Percentiles rank a stretch among this genome's conserved stretches.
Conservation (phyloP, 768 basidiomycete genomes). For the Russula earlei region DNA sequence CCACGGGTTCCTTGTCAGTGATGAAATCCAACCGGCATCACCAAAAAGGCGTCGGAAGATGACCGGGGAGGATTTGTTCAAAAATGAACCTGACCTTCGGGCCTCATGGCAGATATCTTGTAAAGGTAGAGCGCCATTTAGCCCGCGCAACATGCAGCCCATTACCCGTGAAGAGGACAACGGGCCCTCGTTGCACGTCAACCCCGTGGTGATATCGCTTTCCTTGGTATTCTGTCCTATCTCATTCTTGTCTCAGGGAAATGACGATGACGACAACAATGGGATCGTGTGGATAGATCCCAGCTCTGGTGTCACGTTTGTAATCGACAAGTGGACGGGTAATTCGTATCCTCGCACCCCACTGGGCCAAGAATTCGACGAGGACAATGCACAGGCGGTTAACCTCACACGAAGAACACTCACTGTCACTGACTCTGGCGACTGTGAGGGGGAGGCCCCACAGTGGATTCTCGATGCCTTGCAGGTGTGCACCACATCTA, state of each 20-base stretch:
- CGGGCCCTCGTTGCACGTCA: not conserved
- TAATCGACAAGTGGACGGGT: constrained; percentile 61
- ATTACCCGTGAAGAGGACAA: not conserved
- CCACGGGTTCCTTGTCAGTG: constrained; percentile 43
- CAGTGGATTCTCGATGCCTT: constrained; percentile 58
- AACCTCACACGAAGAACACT: constrained; percentile 21
- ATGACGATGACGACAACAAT: constrained; percentile 16
- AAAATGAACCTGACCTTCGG: not conserved
- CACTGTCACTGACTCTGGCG: not conserved
- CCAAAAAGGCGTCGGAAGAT: constrained; percentile 43
- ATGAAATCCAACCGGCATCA: constrained; percentile 30
- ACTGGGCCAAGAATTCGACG: constrained; percentile 8
- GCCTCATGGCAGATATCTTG: not conserved
- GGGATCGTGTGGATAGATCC: constrained; percentile 55
- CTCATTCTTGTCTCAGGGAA: not conserved
- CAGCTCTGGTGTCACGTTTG: constrained; percentile 45
- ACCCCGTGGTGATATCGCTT: not conserved
- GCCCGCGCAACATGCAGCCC: not conserved
- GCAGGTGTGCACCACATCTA: constrained; percentile 31
- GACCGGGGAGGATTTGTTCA: not conserved
- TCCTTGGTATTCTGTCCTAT: not conserved
- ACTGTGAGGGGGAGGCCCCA: constrained; percentile 32
- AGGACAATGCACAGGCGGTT: constrained; percentile 13
- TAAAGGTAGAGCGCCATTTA: not conserved
- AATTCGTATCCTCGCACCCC: constrained; percentile 42